A percentile compares a stretch with the other conserved stretches of the same genome.
phyloP scores from a whole-genome alignment of 2,329 filamentous ascomycete genomes.

The Lizonia empirigonia region DNA sequence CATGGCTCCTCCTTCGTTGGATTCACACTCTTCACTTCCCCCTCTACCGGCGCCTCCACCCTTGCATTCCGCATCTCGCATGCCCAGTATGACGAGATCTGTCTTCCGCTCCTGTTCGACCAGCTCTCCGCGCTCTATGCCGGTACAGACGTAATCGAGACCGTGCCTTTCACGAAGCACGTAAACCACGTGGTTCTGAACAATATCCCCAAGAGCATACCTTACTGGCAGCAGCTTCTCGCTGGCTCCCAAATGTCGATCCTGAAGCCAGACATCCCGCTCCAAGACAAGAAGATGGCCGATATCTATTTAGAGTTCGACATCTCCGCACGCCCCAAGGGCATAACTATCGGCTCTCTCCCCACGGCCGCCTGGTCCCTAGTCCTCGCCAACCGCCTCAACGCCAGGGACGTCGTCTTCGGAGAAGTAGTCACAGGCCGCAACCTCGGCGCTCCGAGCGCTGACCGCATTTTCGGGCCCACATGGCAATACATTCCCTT shows the following conservation, averaged over 20 bases:
- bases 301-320: constrained; percentile 44
- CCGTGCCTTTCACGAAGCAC: constrained; percentile 55
- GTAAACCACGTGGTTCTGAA: constrained; percentile 50
- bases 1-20: constrained; percentile 57
- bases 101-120: constrained; percentile 64
- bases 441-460: constrained; percentile 61
- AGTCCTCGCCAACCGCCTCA: constrained; percentile 62
- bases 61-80: constrained; percentile 69
- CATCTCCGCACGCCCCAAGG: constrained; percentile 53
- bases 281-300: constrained; percentile 35
- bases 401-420: constrained; percentile 64
- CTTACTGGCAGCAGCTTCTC: constrained; percentile 67
- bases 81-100: constrained; percentile 73
- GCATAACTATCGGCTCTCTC: constrained; percentile 67
- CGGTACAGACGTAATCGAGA: constrained; percentile 34
- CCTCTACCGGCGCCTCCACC: constrained; percentile 58
- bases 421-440: constrained; percentile 70
- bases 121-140: constrained; percentile 64
- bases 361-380: constrained; percentile 72
- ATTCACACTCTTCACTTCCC: constrained; percentile 61
- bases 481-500: constrained; percentile 72
- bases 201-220: constrained; percentile 55
- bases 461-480: constrained; percentile 65
- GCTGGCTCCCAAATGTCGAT: constrained; percentile 58
- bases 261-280: constrained; percentile 41